Conservation (phyloP, 2,329 filamentous ascomycete genomes). For the Drechslera avenae region DNA sequence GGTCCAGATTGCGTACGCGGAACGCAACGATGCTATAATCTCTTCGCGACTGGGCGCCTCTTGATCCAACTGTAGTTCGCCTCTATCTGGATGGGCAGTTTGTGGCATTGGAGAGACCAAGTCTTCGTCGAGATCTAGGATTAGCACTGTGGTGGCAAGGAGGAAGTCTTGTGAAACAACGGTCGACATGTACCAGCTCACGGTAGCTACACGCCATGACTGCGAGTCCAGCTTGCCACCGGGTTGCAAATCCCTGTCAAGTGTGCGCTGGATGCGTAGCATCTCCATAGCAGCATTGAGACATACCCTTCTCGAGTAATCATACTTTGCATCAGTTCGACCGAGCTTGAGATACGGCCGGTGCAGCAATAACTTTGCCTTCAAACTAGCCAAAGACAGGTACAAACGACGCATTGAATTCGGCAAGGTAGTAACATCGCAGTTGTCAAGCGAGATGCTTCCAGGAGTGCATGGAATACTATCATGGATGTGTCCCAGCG, state of each 20-base stretch:
- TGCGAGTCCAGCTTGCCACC: slow-evolving; percentile 41
- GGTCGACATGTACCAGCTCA: slow-evolving; percentile 53
- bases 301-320: slow-evolving; percentile 51
- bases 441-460: slow-evolving; percentile 21
- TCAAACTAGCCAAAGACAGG: slow-evolving; percentile 40
- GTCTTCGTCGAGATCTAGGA: slow-evolving; percentile 50
- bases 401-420: slow-evolving; percentile 37
- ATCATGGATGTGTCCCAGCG: slow-evolving; percentile 28
- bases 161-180: slow-evolving; percentile 55
- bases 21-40: slow-evolving; percentile 30
- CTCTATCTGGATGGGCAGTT: neutral
- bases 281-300: slow-evolving; percentile 54
- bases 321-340: slow-evolving; percentile 44
- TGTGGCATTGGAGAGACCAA: slow-evolving; percentile 21
- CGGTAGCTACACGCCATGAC: slow-evolving; percentile 44
- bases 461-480: slow-evolving; percentile 27
- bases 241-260: slow-evolving; percentile 51
- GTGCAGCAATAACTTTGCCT: slow-evolving; percentile 45
- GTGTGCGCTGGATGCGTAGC: slow-evolving; percentile 51
- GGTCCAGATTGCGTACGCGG: slow-evolving; percentile 33
- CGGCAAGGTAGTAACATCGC: slow-evolving; percentile 13
- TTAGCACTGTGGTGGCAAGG: slow-evolving; percentile 55
- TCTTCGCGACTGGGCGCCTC: slow-evolving; percentile 31
- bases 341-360: slow-evolving; percentile 45
- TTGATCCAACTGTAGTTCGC: slow-evolving; percentile 24